phyloP scores from a whole-genome alignment of 2,329 filamentous ascomycete genomes.

The Huntiella abstrusa region DNA sequence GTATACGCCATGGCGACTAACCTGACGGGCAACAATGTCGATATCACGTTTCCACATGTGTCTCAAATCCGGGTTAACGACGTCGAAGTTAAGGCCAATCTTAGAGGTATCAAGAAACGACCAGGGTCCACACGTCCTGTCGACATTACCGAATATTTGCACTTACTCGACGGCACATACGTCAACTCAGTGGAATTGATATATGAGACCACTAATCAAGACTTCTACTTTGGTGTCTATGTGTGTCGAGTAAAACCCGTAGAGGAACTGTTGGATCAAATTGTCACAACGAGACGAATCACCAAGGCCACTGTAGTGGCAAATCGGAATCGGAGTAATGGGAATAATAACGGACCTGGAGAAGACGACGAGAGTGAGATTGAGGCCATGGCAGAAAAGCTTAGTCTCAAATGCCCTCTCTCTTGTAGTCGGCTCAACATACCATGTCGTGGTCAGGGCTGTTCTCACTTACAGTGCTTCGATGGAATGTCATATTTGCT shows the following conservation, averaged over 20 bases:
- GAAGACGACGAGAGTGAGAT: conserved; percentile 57
- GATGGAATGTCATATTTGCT: conserved; percentile 85
- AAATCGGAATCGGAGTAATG: conserved; percentile 44
- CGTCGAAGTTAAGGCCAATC: conserved; percentile 77
- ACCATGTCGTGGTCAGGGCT: conserved; percentile 62
- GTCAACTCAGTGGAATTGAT: conserved; percentile 67
- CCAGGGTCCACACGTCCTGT: conserved; percentile 85
- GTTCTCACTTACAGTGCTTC: conserved; percentile 86
- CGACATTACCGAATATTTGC: conserved; percentile 65
- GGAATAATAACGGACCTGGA: background rate
- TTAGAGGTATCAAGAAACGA: conserved; percentile 88
- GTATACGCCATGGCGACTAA: conserved; percentile 72
- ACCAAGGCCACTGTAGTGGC: conserved; percentile 63
- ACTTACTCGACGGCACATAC: conserved; percentile 47
- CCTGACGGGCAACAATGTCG: conserved; percentile 43
- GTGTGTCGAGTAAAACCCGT: conserved; percentile 58
- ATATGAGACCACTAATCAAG: conserved; percentile 83
- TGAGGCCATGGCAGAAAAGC: conserved; percentile 66
- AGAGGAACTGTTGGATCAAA: conserved; percentile 47
- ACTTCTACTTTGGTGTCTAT: conserved; percentile 53
- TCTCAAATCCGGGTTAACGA: conserved; percentile 82
- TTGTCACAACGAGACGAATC: conserved; percentile 52
- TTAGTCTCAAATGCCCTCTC: conserved; percentile 84
- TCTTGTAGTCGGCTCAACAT: conserved; percentile 66
- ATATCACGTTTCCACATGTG: conserved; percentile 80